Evolutionary conservation across 768 basidiomycete species (phyloP).

Genomic region (Fibroporia radiculosa): DNA sequence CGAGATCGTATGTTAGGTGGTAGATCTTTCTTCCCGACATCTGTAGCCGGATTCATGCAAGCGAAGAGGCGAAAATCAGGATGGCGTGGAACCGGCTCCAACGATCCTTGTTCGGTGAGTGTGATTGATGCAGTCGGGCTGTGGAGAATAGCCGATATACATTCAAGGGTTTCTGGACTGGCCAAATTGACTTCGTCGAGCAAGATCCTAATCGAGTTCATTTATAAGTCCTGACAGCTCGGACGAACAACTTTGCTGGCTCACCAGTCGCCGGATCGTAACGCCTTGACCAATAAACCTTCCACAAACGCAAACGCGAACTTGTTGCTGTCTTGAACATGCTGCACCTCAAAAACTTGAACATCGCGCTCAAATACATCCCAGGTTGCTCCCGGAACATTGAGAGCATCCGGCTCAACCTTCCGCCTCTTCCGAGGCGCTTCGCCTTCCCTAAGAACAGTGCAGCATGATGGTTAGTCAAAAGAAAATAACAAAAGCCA

Average conservation of each 20-base stretch:
- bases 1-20: constrained; percentile 83
- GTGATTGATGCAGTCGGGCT: constrained; percentile 85
- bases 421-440: constrained; percentile 67
- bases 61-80: constrained; percentile 95
- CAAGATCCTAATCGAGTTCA: constrained; percentile 90
- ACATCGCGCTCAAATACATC: constrained; percentile 57
- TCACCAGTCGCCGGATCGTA: constrained; percentile 87
- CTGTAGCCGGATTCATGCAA: constrained; percentile 99
- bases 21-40: constrained; percentile 96
- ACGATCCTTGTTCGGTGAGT: constrained; percentile 84
- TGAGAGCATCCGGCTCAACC: constrained; percentile 36
- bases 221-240: neutral
- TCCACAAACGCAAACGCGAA: constrained; percentile 95
- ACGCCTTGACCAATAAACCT: constrained; percentile 88
- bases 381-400: constrained; percentile 53
- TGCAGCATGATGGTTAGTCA: neutral
- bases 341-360: constrained; percentile 78
- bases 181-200: constrained; percentile 97
- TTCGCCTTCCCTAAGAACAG: constrained; percentile 22
- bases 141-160: constrained; percentile 80
- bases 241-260: constrained; percentile 20
- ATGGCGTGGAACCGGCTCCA: constrained; percentile 87
- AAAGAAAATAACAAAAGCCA: neutral
- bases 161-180: constrained; percentile 89
- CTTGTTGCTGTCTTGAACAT: constrained; percentile 81